Evolutionary conservation across 495 filamentous ascomycete genomes (phyloP).

Genomic region (Talaromyces trachyspermus): DNA sequence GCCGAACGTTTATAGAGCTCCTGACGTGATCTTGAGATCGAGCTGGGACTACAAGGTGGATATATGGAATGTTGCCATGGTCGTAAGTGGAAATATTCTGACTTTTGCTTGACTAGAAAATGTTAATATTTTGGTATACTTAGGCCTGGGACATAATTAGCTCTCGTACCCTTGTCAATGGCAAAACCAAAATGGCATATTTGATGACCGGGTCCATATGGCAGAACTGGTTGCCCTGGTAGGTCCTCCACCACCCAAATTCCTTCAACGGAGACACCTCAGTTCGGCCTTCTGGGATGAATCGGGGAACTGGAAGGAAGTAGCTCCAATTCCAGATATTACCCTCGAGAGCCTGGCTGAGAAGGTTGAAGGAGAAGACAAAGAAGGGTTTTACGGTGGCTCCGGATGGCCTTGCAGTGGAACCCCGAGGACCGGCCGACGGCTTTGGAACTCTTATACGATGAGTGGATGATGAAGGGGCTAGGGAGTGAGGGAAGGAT

Average conservation of each 20-base stretch:
- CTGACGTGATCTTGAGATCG: slow-evolving; percentile 30
- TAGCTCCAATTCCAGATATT: slow-evolving; percentile 15
- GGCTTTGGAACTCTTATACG: slow-evolving; percentile 29
- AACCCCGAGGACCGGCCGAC: slow-evolving; percentile 30
- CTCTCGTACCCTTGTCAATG: slow-evolving; percentile 11
- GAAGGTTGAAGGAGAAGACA: slow-evolving; percentile 21
- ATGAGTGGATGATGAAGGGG: slow-evolving; percentile 32
- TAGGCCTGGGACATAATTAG: slow-evolving; percentile 18
- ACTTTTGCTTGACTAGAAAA: no score
- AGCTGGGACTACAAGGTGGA: slow-evolving; percentile 31
- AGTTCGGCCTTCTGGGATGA: slow-evolving; percentile 18
- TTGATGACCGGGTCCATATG: slow-evolving; percentile 16
- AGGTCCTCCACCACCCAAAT: slow-evolving; percentile 20
- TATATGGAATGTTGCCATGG: slow-evolving; percentile 33
- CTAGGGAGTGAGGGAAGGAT: neutral
- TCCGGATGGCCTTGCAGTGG: slow-evolving; percentile 37
- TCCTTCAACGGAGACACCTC: slow-evolving; percentile 16
- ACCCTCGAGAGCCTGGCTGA: slow-evolving; percentile 11
- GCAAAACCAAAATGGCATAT: slow-evolving; percentile 7
- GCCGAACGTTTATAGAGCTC: slow-evolving; percentile 33
- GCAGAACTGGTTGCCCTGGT: slow-evolving; percentile 19
- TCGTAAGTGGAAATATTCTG: no score
- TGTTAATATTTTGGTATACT: slow-evolving; percentile 4
- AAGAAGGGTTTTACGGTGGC: slow-evolving; percentile 31
- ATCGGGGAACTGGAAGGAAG: slow-evolving; percentile 16